Percentiles rank a stretch among this genome's conserved stretches.
These are phyloP conservation scores for Bryum argenteum DNA, from an alignment of 225 moss, liverwort and hornwort genomes.

Conservation along the genomic window DNA sequence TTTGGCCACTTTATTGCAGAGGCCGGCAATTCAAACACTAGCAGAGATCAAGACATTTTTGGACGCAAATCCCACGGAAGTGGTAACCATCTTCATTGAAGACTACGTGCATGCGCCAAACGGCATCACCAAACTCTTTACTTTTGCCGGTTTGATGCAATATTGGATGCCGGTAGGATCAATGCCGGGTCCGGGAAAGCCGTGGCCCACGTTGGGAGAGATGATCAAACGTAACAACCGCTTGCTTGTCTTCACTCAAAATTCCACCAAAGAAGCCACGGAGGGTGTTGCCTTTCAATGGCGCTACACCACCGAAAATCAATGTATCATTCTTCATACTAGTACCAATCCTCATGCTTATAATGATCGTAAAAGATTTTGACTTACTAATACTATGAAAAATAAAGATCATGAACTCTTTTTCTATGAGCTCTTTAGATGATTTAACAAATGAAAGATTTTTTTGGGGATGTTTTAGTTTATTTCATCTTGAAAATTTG, in stretches of 20 bases:
- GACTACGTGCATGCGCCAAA: slow-evolving; percentile 68
- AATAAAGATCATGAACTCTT: too few species aligned
- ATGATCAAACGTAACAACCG: slow-evolving; percentile 64
- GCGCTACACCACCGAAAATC: slow-evolving; percentile 54
- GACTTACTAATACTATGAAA: too few species aligned
- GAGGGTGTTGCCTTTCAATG: slow-evolving; percentile 60
- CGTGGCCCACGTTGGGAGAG: slow-evolving; percentile 76
- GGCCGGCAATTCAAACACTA: slow-evolving; percentile 64
- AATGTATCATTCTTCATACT: slow-evolving; percentile 26
- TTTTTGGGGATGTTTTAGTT: too few species aligned
- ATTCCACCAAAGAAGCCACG: slow-evolving; percentile 42
- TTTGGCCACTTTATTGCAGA: slow-evolving; percentile 35
- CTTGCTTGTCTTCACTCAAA: slow-evolving; percentile 51
- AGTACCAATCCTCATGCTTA: too few species aligned
- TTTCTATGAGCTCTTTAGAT: too few species aligned
- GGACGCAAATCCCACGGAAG: slow-evolving; percentile 65
- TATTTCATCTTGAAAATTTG: too few species aligned
- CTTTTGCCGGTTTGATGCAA: slow-evolving; percentile 53
- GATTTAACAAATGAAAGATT: too few species aligned
- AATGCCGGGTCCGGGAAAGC: slow-evolving; percentile 58
- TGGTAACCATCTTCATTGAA: slow-evolving; percentile 85
- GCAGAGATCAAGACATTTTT: slow-evolving; percentile 67
- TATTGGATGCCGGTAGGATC: slow-evolving; percentile 68
- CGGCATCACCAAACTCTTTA: slow-evolving; percentile 65
- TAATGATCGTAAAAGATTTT: too few species aligned